Conservation (phyloP, 257 asterid species). For the Linderniella brevidens region DNA sequence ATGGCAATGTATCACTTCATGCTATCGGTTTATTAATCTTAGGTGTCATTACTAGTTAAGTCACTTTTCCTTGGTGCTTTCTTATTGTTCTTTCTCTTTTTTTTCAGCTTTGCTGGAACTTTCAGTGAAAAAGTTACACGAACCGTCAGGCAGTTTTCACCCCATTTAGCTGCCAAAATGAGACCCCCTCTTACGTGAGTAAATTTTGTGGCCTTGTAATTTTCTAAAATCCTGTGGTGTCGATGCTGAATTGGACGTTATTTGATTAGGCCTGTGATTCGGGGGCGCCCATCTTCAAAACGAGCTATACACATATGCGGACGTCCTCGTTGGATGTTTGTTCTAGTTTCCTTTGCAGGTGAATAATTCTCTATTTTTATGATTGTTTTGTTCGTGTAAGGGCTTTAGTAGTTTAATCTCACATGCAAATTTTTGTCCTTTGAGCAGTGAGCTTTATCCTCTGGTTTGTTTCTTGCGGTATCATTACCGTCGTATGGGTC, state of each 20-base stretch:
- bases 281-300: slow-evolving; percentile 90
- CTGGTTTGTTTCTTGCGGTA: slow-evolving; percentile 79
- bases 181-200: slow-evolving; percentile 90
- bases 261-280: slow-evolving; percentile 70
- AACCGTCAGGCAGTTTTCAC: slow-evolving; percentile 84
- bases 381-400: neutral
- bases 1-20: too few species aligned
- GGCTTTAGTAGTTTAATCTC: neutral
- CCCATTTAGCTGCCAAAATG: slow-evolving; percentile 96
- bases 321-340: slow-evolving; percentile 87
- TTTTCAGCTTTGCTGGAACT: slow-evolving; percentile 81
- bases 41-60: neutral
- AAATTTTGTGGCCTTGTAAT: slow-evolving; percentile 1
- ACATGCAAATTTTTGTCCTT: neutral
- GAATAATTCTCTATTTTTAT: slow-evolving; percentile 9
- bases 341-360: slow-evolving; percentile 46
- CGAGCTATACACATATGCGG: slow-evolving; percentile 81
- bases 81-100: slow-evolving; percentile 17
- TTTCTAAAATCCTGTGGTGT: slow-evolving; percentile 6
- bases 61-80: slow-evolving; percentile 6
- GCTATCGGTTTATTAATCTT: too few species aligned
- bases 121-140: slow-evolving; percentile 86
- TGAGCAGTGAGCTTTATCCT: slow-evolving; percentile 62
- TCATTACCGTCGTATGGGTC: slow-evolving; percentile 49
- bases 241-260: slow-evolving; percentile 12